Evolutionary conservation across 2,329 filamentous ascomycete genomes (phyloP).

Genomic region (Bipolaris cookei): DNA sequence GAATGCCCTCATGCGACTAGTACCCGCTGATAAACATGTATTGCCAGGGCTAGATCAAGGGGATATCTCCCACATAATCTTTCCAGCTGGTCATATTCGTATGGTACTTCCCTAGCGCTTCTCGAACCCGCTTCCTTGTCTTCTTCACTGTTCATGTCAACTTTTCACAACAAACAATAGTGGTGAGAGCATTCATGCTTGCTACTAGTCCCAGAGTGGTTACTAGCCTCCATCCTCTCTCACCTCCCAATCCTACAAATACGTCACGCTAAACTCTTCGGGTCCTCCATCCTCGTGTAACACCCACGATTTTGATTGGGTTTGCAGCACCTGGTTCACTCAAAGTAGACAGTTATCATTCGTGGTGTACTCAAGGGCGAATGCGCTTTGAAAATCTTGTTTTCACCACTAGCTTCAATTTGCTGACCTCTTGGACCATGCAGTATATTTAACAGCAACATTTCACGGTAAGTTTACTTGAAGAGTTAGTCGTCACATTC

Average conservation of each 20-base stretch:
- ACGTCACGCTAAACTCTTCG: not conserved
- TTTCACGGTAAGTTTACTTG: not conserved
- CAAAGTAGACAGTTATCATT: not conserved
- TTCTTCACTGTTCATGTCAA: not conserved
- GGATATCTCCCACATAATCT: too few species aligned
- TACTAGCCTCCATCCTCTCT: conserved; percentile 1
- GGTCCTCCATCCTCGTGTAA: not conserved
- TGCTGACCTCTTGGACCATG: not conserved
- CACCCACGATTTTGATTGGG: not conserved
- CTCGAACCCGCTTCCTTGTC: not conserved
- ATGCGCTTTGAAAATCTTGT: not conserved
- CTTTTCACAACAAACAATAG: not conserved
- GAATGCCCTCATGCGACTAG: too few species aligned
- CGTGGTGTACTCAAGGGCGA: not conserved
- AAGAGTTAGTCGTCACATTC: not conserved
- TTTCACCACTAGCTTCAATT: not conserved
- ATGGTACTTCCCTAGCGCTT: not conserved
- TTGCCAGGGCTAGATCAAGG: too few species aligned
- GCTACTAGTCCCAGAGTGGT: not conserved
- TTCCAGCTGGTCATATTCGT: not conserved
- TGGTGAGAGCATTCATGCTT: not conserved
- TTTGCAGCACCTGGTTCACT: not conserved
- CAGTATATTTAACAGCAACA: not conserved
- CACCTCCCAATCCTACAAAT: conserved; percentile 3
- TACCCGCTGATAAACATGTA: too few species aligned